Conservation (phyloP, 2,329 filamentous ascomycete species). For the Fusarium lyarnte region DNA sequence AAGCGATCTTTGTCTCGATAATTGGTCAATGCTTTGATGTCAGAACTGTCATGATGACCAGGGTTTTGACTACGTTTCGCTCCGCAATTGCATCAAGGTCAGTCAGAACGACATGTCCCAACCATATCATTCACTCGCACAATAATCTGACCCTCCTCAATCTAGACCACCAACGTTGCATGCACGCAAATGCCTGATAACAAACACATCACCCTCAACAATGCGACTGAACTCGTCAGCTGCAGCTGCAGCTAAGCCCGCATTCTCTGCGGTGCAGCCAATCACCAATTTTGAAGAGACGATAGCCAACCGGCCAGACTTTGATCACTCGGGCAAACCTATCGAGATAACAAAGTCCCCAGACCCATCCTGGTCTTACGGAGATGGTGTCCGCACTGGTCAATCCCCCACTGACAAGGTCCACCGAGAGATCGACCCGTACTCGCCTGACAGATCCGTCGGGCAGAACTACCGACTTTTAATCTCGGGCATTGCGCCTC, state of each 20-base stretch:
- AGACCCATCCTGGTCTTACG: constrained; percentile 62
- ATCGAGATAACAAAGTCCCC: constrained; percentile 45
- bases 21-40: neutral
- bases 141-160: neutral
- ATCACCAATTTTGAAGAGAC: constrained; percentile 38
- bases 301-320: constrained; percentile 36
- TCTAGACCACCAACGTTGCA: neutral
- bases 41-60: neutral
- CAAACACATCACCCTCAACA: neutral
- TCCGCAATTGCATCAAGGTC: neutral
- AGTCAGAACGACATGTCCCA: neutral
- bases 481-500: constrained; percentile 80
- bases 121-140: neutral
- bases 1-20: neutral
- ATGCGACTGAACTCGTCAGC: constrained; percentile 25
- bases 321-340: constrained; percentile 34
- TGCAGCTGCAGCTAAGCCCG: constrained; percentile 15
- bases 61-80: neutral
- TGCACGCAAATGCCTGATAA: neutral
- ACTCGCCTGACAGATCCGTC: constrained; percentile 72
- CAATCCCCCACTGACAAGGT: constrained; percentile 18
- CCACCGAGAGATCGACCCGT: constrained; percentile 82
- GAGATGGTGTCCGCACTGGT: constrained; percentile 44
- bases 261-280: constrained; percentile 40
- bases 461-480: constrained; percentile 86